Percentiles rank a stretch among this genome's conserved stretches.
phyloP scores from a whole-genome alignment of 2,329 filamentous ascomycete genomes.

The Triangularia verruculosa region DNA sequence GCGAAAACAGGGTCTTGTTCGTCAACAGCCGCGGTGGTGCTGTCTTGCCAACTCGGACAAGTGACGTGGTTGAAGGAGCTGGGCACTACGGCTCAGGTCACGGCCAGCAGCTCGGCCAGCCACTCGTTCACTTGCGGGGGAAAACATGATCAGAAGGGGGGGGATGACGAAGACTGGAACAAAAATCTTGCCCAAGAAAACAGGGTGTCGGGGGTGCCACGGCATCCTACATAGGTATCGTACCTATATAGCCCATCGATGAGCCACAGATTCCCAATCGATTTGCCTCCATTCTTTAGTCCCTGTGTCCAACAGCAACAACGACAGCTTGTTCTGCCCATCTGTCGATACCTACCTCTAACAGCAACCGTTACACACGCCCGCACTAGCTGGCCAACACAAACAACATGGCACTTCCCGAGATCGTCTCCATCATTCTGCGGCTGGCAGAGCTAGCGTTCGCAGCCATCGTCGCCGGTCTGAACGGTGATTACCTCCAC shows the following conservation, averaged over 20 bases:
- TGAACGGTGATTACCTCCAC: conserved; percentile 66
- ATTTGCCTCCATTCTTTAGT: not conserved
- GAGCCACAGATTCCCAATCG: not conserved
- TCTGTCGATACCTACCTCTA: not conserved
- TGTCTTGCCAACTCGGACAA: not conserved
- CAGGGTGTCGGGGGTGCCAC: not conserved
- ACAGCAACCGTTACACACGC: not conserved
- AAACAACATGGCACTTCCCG: conserved; percentile 50
- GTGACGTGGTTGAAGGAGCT: not conserved
- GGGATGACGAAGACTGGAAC: not conserved
- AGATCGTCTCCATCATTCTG: conserved; percentile 55
- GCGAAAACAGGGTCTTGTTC: not conserved
- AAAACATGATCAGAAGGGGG: not conserved
- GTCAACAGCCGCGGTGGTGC: not conserved
- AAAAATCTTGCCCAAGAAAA: not conserved
- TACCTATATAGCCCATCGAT: not conserved
- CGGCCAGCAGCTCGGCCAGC: not conserved
- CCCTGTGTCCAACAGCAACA: not conserved
- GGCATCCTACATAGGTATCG: too few relatives aligned
- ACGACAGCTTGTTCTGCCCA: not conserved
- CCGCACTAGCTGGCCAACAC: not conserved
- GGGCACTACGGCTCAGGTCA: not conserved
- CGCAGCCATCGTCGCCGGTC: conserved; percentile 67
- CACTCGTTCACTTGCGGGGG: too few relatives aligned
- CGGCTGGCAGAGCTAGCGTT: conserved; percentile 62